Base-by-base conservation (phyloP, 2,329 filamentous ascomycete species). In the Capronia coronata region DNA sequence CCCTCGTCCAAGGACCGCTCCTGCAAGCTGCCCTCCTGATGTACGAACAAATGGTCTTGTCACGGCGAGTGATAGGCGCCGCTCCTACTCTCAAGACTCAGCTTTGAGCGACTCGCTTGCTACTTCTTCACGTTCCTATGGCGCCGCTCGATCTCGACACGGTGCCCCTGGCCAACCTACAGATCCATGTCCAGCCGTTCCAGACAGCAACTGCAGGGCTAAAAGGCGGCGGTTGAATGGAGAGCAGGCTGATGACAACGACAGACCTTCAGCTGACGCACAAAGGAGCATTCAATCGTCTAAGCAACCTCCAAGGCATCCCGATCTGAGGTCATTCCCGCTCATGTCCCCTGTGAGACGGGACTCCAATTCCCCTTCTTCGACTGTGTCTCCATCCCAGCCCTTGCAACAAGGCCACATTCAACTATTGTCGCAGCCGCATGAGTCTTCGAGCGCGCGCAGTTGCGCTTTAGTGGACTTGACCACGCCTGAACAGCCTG, bases 1-100 rank as follows among this genome's bases (percentile, higher is more conserved):
- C 11, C 46, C 46, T 46, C 50, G 53, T 11, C 47, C 51, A 22
- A 50, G 38, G n/a, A 56, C 53, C 32, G 51, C 51, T 34, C 51
- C 51, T 9, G 46, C 45, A 38, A 19, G 27, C 19, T 37, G 19
- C 23, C 10, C 23, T 13, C 41, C 46, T 18, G 37, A 11, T 10
- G 14, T 27, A n/a, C 21, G 19, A 13, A 13, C n/a, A 11, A 8
- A 16, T 29, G 5, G 29, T 19, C 14, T 32, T 11, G 14, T 6
- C 23, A 42, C 19, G n/a, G 10, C 35, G 29, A 11, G 19, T 19
- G n/a, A 2, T 29, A 39, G 32, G 23, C 38, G 41, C 42, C 47
- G 51, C 10, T 41, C 48, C 7, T 29, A 32, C 22, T 55, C 52
- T n/a, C 41, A 49, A 10, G 19, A 23, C 13, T 55, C 46, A 14